A percentile compares a stretch with the other conserved stretches of the same genome.
Conservation (phyloP, 2,329 filamentous ascomycete genomes). For the Sporothrix dimorphospora region DNA sequence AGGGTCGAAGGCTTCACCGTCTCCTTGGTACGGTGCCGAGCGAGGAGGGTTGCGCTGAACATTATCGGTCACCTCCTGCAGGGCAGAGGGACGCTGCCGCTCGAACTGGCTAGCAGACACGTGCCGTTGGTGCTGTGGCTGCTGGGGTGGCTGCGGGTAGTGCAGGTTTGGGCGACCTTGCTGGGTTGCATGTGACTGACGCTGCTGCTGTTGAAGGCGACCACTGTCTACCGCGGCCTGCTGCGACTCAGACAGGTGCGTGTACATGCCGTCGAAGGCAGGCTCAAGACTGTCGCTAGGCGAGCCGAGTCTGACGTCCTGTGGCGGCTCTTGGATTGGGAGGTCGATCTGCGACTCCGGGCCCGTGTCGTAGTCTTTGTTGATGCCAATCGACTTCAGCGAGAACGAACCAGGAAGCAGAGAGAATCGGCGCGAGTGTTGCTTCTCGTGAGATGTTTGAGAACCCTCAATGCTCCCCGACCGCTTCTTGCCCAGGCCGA, state of each 20-base stretch:
- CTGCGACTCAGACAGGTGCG: constrained; percentile 39
- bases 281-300: constrained; percentile 29
- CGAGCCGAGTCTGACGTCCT: constrained; percentile 3
- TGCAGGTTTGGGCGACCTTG: constrained; percentile 20
- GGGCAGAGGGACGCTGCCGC: constrained; percentile 34
- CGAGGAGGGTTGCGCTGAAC: constrained; percentile 47
- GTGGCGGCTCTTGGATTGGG: constrained; percentile 53
- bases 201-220: constrained; percentile 34
- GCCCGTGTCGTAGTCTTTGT: constrained; percentile 57
- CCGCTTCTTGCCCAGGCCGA: constrained; percentile 70
- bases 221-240: constrained; percentile 38
- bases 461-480: constrained; percentile 67
- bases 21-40: constrained; percentile 50
- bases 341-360: constrained; percentile 56
- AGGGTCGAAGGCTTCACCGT: constrained; percentile 49
- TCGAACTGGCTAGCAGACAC: constrained; percentile 26
- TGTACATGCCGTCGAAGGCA: constrained; percentile 40
- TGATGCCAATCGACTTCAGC: constrained; percentile 64
- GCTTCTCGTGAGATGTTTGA: constrained; percentile 59
- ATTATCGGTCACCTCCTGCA: constrained; percentile 47
- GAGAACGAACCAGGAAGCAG: constrained; percentile 68
- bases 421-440: constrained; percentile 66
- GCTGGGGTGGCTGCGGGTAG: constrained; percentile 26
- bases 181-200: neutral
- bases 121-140: constrained; percentile 37